phyloP scores from a whole-genome alignment of 108 stramenopile species.

The Chaetoceros tenuissimus region DNA sequence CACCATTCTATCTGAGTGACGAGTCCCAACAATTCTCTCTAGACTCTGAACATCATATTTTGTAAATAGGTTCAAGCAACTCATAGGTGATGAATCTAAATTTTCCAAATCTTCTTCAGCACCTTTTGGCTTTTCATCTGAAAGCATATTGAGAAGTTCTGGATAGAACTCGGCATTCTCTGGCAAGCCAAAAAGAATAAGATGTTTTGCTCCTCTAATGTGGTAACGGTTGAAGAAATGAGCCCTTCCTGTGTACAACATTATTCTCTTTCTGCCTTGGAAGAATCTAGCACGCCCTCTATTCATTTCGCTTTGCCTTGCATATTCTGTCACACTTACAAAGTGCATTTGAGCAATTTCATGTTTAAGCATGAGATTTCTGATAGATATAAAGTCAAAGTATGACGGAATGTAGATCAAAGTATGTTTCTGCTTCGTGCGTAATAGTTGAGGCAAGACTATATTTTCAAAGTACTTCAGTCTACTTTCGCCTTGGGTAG shows the following conservation, averaged over 20 bases:
- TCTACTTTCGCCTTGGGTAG: constrained; percentile 59
- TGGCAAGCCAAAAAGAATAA: constrained; percentile 89
- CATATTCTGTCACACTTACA: constrained; percentile 84
- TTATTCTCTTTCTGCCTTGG: constrained; percentile 80
- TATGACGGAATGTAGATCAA: constrained; percentile 89
- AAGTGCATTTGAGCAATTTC: constrained; percentile 41
- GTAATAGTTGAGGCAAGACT: constrained; percentile 66
- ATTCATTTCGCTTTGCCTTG: constrained; percentile 71
- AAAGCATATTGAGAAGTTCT: constrained; percentile 71
- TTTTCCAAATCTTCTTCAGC: constrained; percentile 16
- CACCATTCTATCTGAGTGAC: constrained; percentile 58
- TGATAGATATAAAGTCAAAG: constrained; percentile 85
- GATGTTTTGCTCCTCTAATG: constrained; percentile 84
- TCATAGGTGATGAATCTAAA: constrained; percentile 19
- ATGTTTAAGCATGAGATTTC: constrained; percentile 74
- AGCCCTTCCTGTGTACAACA: constrained; percentile 93
- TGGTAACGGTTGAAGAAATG: constrained; percentile 86
- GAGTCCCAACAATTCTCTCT: constrained; percentile 83
- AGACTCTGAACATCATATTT: constrained; percentile 86
- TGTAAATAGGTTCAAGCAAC: constrained; percentile 74
- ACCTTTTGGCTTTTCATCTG: constrained; percentile 15
- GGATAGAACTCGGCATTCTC: constrained; percentile 90
- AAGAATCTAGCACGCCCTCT: constrained; percentile 87
- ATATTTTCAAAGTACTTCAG: constrained; percentile 76
- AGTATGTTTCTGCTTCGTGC: constrained; percentile 77